Conservation (phyloP, 225 moss, liverwort and hornwort genomes). For the Pseudisothecium myosuroides region DNA sequence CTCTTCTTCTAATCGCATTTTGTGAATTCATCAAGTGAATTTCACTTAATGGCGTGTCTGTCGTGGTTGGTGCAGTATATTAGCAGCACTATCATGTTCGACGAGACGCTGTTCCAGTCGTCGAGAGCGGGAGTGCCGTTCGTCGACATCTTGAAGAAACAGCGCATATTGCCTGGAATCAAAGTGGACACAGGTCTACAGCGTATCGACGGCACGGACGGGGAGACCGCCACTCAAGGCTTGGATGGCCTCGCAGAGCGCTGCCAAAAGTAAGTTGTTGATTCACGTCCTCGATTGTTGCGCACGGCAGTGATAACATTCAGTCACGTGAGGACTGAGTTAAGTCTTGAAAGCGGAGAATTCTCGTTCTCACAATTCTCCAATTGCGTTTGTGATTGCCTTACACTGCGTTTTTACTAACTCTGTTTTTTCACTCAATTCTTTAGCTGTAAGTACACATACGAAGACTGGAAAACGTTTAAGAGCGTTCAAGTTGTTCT, state of each 20-base stretch:
- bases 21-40: not conserved
- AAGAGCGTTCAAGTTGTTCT: not conserved
- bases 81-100: conserved; percentile 98
- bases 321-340: not conserved
- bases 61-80: conserved; percentile 62
- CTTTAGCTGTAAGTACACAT: not conserved
- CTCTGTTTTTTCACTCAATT: not conserved
- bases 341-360: not conserved
- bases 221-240: conserved; percentile 98
- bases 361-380: not conserved
- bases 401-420: too few relatives aligned
- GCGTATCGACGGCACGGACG: conserved; percentile 97
- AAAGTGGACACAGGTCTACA: conserved; percentile 97
- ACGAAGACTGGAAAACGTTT: not conserved
- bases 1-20: not conserved
- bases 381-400: not conserved
- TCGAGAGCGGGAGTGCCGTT: conserved; percentile 79
- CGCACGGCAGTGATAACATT: not conserved
- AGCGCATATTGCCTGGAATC: conserved; percentile 85
- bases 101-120: conserved; percentile 89
- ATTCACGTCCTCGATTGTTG: not conserved
- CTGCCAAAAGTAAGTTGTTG: conserved; percentile 48
- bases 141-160: conserved; percentile 77
- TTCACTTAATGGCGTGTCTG: not conserved
- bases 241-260: conserved; percentile 88